Evolutionary conservation across 495 filamentous ascomycete genomes (phyloP).

Genomic region (Trypethelium eluteriae): DNA sequence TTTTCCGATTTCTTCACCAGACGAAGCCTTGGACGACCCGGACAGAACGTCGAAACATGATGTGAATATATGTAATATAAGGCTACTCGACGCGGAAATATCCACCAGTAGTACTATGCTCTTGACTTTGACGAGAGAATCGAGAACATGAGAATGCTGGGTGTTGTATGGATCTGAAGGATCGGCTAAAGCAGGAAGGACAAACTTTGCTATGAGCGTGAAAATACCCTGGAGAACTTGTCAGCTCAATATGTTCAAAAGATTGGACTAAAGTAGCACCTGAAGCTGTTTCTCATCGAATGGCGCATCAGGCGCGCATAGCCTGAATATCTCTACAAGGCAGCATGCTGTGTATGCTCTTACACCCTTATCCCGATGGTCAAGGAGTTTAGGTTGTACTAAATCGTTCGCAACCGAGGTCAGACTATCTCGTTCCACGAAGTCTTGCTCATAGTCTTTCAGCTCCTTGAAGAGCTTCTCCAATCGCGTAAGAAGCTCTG

Average conservation of each 20-base stretch:
- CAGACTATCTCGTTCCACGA: constrained; percentile 70
- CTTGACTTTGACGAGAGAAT: constrained; percentile 84
- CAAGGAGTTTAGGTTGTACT: constrained; percentile 68
- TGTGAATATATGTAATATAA: constrained; percentile 74
- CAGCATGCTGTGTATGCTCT: constrained; percentile 81
- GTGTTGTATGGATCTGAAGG: constrained; percentile 84
- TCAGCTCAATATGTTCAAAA: neutral
- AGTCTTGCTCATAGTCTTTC: constrained; percentile 78
- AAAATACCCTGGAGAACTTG: constrained; percentile 69
- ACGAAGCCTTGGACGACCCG: constrained; percentile 60
- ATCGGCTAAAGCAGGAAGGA: constrained; percentile 78
- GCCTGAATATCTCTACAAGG: constrained; percentile 84
- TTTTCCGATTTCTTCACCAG: constrained; percentile 73
- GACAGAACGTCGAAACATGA: constrained; percentile 89
- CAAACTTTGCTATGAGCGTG: constrained; percentile 70
- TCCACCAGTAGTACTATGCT: constrained; percentile 92
- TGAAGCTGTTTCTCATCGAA: constrained; percentile 86
- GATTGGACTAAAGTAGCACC: constrained; percentile 43
- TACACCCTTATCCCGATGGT: constrained; percentile 88
- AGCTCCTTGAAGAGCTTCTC: constrained; percentile 77
- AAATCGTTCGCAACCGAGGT: constrained; percentile 82
- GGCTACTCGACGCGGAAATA: constrained; percentile 64
- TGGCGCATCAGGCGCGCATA: constrained; percentile 93
- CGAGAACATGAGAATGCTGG: constrained; percentile 83
- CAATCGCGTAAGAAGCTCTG: constrained; percentile 71